Evolutionary conservation across 2,329 filamentous ascomycete genomes (phyloP), one percentile per base, ranked within the genome.

Genomic region (Epichloe hybrida): DNA sequence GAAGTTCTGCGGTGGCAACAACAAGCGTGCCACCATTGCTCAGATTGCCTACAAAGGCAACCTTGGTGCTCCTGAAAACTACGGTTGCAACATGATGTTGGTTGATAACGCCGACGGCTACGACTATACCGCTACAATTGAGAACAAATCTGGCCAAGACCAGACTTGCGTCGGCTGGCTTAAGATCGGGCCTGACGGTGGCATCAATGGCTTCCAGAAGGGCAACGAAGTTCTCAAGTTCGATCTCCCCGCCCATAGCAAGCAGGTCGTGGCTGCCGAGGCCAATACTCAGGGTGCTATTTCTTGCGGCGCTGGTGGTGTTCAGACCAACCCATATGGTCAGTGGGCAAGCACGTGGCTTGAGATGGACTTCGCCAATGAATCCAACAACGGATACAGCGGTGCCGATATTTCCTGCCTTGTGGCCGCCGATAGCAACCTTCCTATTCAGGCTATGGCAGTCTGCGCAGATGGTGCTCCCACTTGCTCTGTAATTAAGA

Each of bases 81-180:
- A 69, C 61, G 74, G 73, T 59, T 75, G 73, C 72, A 78, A 78
- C 71, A 63, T 76, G 47, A 71, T 73, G 70, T 54, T 66, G 35
- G 61, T 77, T 52, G 54, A 55, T 46, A 59, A 69, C 46, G 63
- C 63, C 53, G 46, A 58, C 53, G 49, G 67, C 54, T 77, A 76
- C 66, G 54, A 70, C 49, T 74, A 76, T 67, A 63, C 64, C 20
- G 54, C 66, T 53, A 63, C 63, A 55, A 72, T 75, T 60, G 62
- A 60, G 49, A 67, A 69, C 59, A 67, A 65, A 48, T 62, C 64
- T 48, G 60, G 51, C 54, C 48, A 59, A 43, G 64, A 66, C 50
- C 59, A 64, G 53, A 40, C 62, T 42, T 76, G 75, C 59, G 58
- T 59, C 37, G 72, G 69, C 67, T 75, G 64, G 66, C 73, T 75